Evolutionary conservation across 108 stramenopile genomes (phyloP).

Genomic region (Stephanodiscus triporus): DNA sequence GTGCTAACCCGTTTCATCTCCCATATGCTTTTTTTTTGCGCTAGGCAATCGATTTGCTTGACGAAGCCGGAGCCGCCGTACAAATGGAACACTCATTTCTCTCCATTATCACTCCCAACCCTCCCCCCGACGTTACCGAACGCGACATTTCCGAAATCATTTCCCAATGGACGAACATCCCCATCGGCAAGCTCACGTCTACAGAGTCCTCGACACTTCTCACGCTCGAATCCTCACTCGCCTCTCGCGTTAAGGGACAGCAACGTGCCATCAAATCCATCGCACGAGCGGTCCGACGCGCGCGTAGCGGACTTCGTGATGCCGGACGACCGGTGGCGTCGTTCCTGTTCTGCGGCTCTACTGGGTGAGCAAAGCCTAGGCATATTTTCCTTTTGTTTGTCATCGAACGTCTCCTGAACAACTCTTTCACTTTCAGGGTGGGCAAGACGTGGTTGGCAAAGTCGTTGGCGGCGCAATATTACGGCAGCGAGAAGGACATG

Average conservation of each 20-base stretch:
- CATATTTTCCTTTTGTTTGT: background rate
- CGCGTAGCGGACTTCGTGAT: constrained; percentile 85
- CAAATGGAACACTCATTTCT: constrained; percentile 75
- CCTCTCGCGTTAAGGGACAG: constrained; percentile 89
- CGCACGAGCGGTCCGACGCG: constrained; percentile 80
- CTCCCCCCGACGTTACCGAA: constrained; percentile 64
- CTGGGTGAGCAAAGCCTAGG: constrained; percentile 54
- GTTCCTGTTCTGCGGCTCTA: constrained; percentile 93
- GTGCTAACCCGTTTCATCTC: background rate
- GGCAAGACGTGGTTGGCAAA: constrained; percentile 96
- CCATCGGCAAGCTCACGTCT: constrained; percentile 77
- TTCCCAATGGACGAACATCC: constrained; percentile 74
- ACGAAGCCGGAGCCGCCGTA: constrained; percentile 95
- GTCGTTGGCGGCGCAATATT: constrained; percentile 87
- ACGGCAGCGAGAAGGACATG: constrained; percentile 87
- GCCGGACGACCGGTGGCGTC: constrained; percentile 79
- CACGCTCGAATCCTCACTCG: constrained; percentile 68
- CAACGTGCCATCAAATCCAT: constrained; percentile 80
- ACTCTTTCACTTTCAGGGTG: constrained; percentile 28
- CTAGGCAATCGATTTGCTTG: constrained; percentile 91
- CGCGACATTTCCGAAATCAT: constrained; percentile 65
- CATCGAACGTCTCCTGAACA: background rate
- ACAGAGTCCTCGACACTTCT: constrained; percentile 85
- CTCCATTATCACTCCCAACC: constrained; percentile 41
- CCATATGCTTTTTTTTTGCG: background rate